Evolutionary conservation across 73 alveolate species (phyloP).

Genomic region (Blepharisma japonicum): DNA sequence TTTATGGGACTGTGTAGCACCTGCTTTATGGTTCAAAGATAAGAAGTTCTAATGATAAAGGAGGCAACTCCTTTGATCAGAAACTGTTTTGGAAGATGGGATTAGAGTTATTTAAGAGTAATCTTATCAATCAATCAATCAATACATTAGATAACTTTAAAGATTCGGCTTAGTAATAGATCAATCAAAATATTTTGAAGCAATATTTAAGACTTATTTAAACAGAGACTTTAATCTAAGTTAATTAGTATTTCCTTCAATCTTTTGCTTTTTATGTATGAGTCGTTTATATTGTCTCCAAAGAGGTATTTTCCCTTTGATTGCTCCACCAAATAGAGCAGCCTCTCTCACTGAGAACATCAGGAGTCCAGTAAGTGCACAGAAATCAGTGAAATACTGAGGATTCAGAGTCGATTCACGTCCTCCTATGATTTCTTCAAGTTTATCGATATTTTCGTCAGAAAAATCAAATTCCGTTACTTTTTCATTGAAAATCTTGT

Average conservation of each 20-base stretch:
- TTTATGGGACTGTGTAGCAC: no score
- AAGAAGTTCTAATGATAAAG: no score
- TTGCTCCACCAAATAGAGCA: constrained; percentile 26
- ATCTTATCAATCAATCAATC: no score
- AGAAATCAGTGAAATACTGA: constrained; percentile 24
- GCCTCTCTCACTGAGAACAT: constrained; percentile 25
- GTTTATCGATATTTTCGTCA: constrained; percentile 14
- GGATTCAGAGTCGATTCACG: not conserved
- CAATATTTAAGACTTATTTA: no score
- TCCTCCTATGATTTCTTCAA: constrained; percentile 5
- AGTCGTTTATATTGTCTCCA: constrained; percentile 19
- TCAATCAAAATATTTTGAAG: no score
- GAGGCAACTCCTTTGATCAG: no score
- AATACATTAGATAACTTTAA: no score
- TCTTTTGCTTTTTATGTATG: constrained; percentile 1
- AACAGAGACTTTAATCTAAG: no score
- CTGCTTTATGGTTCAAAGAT: no score
- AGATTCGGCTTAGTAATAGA: no score
- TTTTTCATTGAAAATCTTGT: not conserved
- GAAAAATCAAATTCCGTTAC: not conserved
- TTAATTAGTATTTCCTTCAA: not conserved
- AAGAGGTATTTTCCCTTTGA: constrained; percentile 21
- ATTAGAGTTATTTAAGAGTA: no score
- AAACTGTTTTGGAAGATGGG: no score
- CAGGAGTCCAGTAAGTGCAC: constrained; percentile 25